Conservation (phyloP, 1,284 basidiomycete genomes). For the Rugosomyces carneus region DNA sequence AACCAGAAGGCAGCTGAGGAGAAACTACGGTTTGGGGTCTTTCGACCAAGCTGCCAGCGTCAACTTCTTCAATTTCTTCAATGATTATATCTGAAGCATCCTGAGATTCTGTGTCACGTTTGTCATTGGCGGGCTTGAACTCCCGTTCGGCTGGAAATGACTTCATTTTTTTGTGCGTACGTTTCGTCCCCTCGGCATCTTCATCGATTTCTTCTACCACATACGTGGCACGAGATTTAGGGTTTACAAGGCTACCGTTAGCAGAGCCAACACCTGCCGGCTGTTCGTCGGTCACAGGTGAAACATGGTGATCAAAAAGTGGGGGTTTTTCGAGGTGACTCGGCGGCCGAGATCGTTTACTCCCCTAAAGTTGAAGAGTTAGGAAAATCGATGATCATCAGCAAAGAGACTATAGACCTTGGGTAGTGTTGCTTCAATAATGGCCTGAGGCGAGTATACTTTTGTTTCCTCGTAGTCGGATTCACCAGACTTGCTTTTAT, state of each 20-base stretch:
- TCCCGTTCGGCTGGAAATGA: constrained; percentile 21
- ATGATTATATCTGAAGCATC: constrained; percentile 21
- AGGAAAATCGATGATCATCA: background rate
- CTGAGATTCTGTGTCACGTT: constrained; percentile 2
- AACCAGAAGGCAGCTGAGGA: constrained; percentile 4
- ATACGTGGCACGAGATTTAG: constrained; percentile 11
- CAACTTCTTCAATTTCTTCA: constrained; percentile 26
- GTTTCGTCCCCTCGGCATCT: constrained; percentile 21
- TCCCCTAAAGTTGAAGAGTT: constrained; percentile 40
- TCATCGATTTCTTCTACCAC: constrained; percentile 31
- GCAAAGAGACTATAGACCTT: constrained; percentile 39
- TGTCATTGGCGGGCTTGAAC: constrained; percentile 6
- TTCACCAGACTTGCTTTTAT: constrained; percentile 22
- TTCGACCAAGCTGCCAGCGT: constrained; percentile 17
- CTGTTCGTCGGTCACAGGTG: constrained; percentile 2
- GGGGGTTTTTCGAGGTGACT: constrained; percentile 25
- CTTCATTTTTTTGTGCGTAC: constrained; percentile 27
- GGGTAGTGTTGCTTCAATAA: constrained; percentile 67
- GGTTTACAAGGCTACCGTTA: constrained; percentile 2
- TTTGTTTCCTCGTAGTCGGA: constrained; percentile 29
- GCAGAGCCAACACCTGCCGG: constrained; percentile 4
- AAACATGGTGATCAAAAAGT: constrained; percentile 1
- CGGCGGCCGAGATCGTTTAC: constrained; percentile 65
- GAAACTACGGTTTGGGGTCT: constrained; percentile 17
- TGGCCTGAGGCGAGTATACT: constrained; percentile 46